Evolutionary conservation across 768 basidiomycete species (phyloP), one percentile per base, ranked within the genome.

Genomic region (Psilocybe cubensis): DNA sequence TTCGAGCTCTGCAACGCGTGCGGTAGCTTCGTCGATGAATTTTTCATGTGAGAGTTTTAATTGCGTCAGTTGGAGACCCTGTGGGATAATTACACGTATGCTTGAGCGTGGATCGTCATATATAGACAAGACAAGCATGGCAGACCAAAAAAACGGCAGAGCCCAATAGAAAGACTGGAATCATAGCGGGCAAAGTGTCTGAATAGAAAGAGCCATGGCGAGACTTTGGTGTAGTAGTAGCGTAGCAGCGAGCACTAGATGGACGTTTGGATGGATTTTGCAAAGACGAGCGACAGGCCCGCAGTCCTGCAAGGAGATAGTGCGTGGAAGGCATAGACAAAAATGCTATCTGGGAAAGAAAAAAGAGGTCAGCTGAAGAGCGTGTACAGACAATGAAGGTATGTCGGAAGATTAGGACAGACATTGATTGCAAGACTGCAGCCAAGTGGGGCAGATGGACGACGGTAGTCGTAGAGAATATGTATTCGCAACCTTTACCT

Each of bases 141-240:
- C 78, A 45, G 67, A 90, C 91, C 63, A 91, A 76, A 73, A 91
- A 93, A 54, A 93, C 81, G 8, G 86, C 88, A 50, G 90, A 91
- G 17, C 91, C 92, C 11, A 94, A 77, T 50, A 94, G 74, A 50
- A 86, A 85, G 52, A 94, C 75, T 8, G 91, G 92, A 47, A 92
- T 73, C 89, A 92, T 92, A 28, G 83, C 83, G 24, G 92, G 92
- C 35, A 88, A 72, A 47, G 87, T 79, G 51, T 84, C 80, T 42
- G 83, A 75, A 70, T 94, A 94, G 80, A 88, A 86, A 62, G 79
- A 74, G 5, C 81, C 82, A 69, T 92, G 88, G 48, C 77, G 73
- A 27, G 81, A 84, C 54, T 70, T 76, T 4, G 63, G 63, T 43
- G 54, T 61, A 63, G 54, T 57, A 40, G 42, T 40, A 38, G 57